These are phyloP conservation scores for Phytopythium chamaehyphon DNA, from an alignment of 352 stramenopile species.

Conservation along the genomic window DNA sequence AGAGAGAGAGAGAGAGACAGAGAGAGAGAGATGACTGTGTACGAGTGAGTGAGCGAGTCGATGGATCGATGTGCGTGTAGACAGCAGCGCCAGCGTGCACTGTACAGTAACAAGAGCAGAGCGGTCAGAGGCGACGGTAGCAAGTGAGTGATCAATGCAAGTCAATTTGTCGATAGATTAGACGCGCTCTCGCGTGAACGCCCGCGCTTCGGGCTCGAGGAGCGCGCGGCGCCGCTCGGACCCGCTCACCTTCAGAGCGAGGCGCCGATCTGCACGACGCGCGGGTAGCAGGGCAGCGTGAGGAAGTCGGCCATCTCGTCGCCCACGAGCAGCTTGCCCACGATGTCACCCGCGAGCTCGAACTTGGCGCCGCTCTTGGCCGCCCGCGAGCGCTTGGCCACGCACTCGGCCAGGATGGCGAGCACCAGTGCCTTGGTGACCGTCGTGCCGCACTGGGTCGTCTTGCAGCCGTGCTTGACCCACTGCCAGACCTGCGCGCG, in stretches of 20 bases:
- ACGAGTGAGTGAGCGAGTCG: too few relatives aligned
- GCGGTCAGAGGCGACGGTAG: too few relatives aligned
- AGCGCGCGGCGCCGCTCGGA: not conserved
- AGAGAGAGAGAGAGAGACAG: too few relatives aligned
- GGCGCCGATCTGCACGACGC: constrained; percentile 67
- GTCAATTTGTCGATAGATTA: too few relatives aligned
- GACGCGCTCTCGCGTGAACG: not conserved
- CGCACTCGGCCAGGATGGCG: constrained; percentile 58
- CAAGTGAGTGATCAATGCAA: too few relatives aligned
- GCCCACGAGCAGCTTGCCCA: constrained; percentile 67
- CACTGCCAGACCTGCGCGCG: constrained; percentile 94
- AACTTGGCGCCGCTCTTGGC: constrained; percentile 56
- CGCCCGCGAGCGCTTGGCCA: constrained; percentile 48
- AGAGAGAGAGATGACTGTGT: too few relatives aligned
- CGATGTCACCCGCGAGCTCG: constrained; percentile 50
- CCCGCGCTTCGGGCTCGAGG: not conserved
- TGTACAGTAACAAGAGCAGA: too few relatives aligned
- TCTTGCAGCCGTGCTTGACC: constrained; percentile 70
- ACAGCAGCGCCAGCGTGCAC: too few relatives aligned
- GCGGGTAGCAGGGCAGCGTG: constrained; percentile 78
- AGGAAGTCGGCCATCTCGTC: constrained; percentile 83
- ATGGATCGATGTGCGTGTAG: too few relatives aligned
- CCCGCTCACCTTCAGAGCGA: constrained; percentile 53
- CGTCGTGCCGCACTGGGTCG: constrained; percentile 46
- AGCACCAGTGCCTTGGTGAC: constrained; percentile 69